These are phyloP conservation scores for Gloeopeniophorella convolvens DNA, from an alignment of 768 basidiomycete species.

Conservation along the genomic window DNA sequence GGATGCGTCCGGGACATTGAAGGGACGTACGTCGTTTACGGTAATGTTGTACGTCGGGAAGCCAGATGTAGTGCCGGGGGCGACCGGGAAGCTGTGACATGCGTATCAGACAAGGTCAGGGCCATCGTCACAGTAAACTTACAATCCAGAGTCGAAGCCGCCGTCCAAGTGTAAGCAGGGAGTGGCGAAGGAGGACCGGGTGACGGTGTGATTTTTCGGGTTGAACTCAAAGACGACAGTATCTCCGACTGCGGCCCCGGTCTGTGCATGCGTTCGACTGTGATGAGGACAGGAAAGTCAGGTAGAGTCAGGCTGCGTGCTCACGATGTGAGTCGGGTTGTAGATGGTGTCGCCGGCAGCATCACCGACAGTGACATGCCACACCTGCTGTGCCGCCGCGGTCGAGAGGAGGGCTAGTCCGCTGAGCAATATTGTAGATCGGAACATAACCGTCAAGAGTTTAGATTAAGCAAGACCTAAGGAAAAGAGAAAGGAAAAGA, in stretches of 20 bases:
- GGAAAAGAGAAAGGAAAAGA: neutral
- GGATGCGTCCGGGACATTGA: neutral
- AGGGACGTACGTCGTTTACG: constrained; percentile 23
- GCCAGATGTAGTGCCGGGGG: constrained; percentile 1
- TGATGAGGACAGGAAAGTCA: too few species aligned
- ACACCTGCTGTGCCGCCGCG: neutral
- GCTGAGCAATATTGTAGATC: neutral
- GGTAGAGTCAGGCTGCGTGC: neutral
- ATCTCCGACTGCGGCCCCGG: constrained; percentile 22
- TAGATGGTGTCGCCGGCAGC: neutral
- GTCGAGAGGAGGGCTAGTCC: constrained; percentile 4
- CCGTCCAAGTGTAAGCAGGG: constrained; percentile 23
- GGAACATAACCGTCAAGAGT: constrained; percentile 1
- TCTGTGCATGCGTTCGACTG: constrained; percentile 1
- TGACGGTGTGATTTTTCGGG: constrained; percentile 28
- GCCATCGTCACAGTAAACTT: neutral
- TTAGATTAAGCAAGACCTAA: neutral
- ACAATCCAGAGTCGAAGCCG: constrained; percentile 30
- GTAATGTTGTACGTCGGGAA: constrained; percentile 21
- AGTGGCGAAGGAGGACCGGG: constrained; percentile 25
- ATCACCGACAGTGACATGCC: constrained; percentile 6
- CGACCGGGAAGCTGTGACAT: constrained; percentile 23
- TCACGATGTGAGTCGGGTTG: constrained; percentile 4
- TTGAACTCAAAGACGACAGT: constrained; percentile 24
- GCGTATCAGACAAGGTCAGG: neutral